Evolutionary conservation across 768 basidiomycete species (phyloP), one percentile per base, ranked within the genome.

Genomic region (Albatrellus ellisii): DNA sequence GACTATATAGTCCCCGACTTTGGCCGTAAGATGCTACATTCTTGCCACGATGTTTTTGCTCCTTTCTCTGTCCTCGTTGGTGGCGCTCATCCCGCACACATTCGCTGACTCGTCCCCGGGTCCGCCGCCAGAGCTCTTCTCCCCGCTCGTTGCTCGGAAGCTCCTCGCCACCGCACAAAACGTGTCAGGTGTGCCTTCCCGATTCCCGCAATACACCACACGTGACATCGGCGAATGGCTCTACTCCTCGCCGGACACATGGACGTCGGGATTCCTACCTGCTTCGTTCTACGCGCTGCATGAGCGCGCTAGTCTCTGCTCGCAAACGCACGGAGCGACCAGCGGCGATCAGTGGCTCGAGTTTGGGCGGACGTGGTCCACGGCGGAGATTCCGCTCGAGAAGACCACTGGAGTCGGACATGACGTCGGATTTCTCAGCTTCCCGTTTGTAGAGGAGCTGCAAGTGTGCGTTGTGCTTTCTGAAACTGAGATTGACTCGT

Each of bases 231-330:
- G 78, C 0, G 51, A 56, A 2, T 82, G 78, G 79, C 55, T 61
- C 5, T 67, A 62, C 47, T 74, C 77, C 57, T 34, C 44, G 4
- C 67, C 76, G 0, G 66, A 78, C 48, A 70, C 69, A 2, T 81
- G 79, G 78, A 77, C 77, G 0, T 70, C 75, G 2, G 78, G 77
- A 1, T 81, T 82, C 63, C 75, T 81, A 55, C 76, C 78, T 1
- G 65, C 66, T 8, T 70, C 70, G 2, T 58, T 68, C 21, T 82
- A 82, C 48, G 76, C 70, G 10, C 58, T 82, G 40, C 67, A 77
- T 52, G 64, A 66, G 31, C 66, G 80, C 18, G 61, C 66, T 41
- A 49, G 51, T 21, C 58, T 77, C 3, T 81, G 79, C 49, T 51
- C 49, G 14, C 57, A 59, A 18, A 47, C 64, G 0, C 60, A 60